These are phyloP conservation scores for Fusarium gaditjirri DNA, from an alignment of 2,329 filamentous ascomycete genomes.

Conservation along the genomic window DNA sequence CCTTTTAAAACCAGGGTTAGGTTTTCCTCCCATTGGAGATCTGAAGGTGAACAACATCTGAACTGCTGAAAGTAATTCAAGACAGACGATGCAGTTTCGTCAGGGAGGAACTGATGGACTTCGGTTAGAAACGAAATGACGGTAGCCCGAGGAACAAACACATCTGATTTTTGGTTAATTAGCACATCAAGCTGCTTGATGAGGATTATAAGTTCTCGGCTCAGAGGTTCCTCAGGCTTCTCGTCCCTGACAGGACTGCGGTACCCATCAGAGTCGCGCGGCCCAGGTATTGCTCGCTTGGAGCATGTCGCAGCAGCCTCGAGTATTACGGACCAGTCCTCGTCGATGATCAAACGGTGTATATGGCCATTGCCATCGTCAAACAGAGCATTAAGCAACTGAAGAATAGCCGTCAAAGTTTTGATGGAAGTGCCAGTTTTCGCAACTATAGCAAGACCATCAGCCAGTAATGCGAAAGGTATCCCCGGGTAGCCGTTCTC, in stretches of 20 bases:
- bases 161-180: conserved; percentile 55
- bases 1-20: conserved; percentile 68
- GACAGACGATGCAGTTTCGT: conserved; percentile 71
- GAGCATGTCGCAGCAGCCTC: conserved; percentile 68
- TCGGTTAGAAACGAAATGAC: conserved; percentile 74
- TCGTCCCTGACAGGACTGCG: conserved; percentile 43
- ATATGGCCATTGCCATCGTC: conserved; percentile 62
- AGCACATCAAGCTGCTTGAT: conserved; percentile 62
- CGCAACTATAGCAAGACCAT: conserved; percentile 65
- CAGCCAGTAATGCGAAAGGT: conserved; percentile 67
- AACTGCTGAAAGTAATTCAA: conserved; percentile 76
- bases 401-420: conserved; percentile 59
- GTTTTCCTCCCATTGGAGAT: conserved; percentile 74
- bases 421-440: conserved; percentile 57
- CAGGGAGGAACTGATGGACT: conserved; percentile 70
- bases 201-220: conserved; percentile 57
- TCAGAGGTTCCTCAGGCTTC: conserved; percentile 52
- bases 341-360: conserved; percentile 68
- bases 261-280: conserved; percentile 42
- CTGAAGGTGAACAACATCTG: conserved; percentile 77
- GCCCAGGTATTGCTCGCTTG: conserved; percentile 43
- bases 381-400: conserved; percentile 67
- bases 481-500: conserved; percentile 70
- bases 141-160: conserved; percentile 72
- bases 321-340: conserved; percentile 73